Evolutionary conservation across 2,329 filamentous ascomycete species (phyloP).

Genomic region (Fusarium keratoplasticum): DNA sequence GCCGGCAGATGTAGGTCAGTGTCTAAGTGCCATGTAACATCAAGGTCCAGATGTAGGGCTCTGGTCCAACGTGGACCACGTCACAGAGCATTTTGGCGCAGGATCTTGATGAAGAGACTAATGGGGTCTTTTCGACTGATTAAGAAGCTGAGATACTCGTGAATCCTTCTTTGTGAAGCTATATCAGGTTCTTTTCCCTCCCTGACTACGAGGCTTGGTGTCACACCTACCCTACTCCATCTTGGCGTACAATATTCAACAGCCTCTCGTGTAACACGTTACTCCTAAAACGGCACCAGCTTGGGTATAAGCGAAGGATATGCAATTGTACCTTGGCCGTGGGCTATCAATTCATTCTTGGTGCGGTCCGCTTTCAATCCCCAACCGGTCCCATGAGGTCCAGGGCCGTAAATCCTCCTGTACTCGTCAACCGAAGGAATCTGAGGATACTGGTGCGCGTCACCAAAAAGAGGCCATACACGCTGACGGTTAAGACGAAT

Average conservation of each 20-base stretch:
- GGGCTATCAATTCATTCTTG: background rate
- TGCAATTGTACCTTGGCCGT: background rate
- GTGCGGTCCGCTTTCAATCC: background rate
- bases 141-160: background rate
- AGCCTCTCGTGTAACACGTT: too few species aligned
- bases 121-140: background rate
- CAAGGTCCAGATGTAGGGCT: background rate
- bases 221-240: too few species aligned
- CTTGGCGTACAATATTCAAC: too few species aligned
- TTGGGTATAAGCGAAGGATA: background rate
- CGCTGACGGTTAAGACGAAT: slow-evolving; percentile 5
- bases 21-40: background rate
- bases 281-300: background rate
- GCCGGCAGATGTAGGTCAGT: background rate
- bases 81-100: background rate
- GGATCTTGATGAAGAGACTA: background rate
- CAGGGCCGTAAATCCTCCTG: background rate
- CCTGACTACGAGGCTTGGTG: too few species aligned
- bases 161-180: background rate
- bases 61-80: background rate
- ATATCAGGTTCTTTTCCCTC: background rate
- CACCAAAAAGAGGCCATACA: background rate
- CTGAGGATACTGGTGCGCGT: background rate
- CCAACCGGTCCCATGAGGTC: background rate
- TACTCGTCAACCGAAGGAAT: background rate